Evolutionary conservation across 768 basidiomycete species (phyloP).

Genomic region (Trametes maxima): DNA sequence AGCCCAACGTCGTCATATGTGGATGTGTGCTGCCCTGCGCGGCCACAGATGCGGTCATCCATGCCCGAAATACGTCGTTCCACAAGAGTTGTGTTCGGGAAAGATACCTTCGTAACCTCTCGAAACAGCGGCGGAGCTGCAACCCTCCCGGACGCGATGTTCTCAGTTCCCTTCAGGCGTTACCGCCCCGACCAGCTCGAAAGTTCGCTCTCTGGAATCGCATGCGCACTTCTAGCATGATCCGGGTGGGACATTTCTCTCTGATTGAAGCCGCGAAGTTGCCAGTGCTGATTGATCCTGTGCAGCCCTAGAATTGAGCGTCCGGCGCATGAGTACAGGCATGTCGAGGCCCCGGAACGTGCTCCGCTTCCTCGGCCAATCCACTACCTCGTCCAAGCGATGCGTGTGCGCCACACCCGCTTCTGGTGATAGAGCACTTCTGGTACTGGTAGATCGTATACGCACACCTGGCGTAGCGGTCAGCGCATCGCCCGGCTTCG

Average conservation of each 20-base stretch:
- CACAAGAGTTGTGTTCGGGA: too few species aligned
- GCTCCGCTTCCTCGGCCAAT: conserved; percentile 3
- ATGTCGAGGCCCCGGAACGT: conserved; percentile 13
- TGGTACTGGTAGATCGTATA: neutral
- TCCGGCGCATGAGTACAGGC: conserved; percentile 14
- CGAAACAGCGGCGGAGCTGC: too few species aligned
- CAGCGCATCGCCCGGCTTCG: neutral
- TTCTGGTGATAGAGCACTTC: neutral
- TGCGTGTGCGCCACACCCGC: neutral
- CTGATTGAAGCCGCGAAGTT: conserved; percentile 4
- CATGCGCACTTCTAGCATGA: neutral
- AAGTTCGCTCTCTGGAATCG: neutral
- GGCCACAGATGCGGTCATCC: too few species aligned
- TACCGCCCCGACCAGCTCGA: too few species aligned
- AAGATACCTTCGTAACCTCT: too few species aligned
- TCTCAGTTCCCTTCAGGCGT: neutral
- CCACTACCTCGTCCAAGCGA: neutral
- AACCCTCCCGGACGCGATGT: neutral
- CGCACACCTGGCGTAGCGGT: neutral
- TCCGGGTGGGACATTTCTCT: conserved; percentile 10
- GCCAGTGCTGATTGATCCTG: conserved; percentile 19
- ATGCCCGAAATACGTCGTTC: too few species aligned
- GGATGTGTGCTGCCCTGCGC: too few species aligned
- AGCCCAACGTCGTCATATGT: neutral
- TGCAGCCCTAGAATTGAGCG: conserved; percentile 15